Evolutionary conservation across 2,329 filamentous ascomycete species (phyloP).

Genomic region (Trichoderma sp.): DNA sequence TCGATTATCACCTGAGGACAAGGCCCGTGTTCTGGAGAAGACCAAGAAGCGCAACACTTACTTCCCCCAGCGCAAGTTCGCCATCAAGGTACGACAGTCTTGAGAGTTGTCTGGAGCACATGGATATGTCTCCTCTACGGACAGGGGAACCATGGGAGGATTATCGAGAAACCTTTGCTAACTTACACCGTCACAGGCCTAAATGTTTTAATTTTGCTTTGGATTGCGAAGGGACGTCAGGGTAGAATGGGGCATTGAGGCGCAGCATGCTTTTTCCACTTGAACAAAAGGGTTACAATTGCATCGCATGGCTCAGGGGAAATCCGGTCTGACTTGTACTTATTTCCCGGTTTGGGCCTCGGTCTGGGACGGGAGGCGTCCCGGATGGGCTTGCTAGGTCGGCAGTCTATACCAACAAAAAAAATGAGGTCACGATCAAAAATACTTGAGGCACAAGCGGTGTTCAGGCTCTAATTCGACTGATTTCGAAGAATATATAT

Average conservation of each 20-base stretch:
- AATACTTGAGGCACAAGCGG: conserved; percentile 16
- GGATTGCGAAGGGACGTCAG: conserved; percentile 32
- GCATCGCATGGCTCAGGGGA: conserved; percentile 41
- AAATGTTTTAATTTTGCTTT: conserved; percentile 29
- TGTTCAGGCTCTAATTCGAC: conserved; percentile 20
- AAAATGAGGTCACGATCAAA: conserved; percentile 41
- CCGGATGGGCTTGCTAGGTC: conserved; percentile 33
- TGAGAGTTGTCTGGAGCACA: neutral
- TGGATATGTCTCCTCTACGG: neutral
- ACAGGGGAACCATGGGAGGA: neutral
- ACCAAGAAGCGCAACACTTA: conserved; percentile 93
- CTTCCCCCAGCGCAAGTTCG: conserved; percentile 98
- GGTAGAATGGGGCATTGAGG: conserved; percentile 38
- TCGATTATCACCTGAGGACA: conserved; percentile 89
- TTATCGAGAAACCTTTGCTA: neutral
- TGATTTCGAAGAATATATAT: conserved; percentile 14
- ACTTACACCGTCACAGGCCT: conserved; percentile 27
- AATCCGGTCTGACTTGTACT: conserved; percentile 41
- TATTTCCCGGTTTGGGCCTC: conserved; percentile 38
- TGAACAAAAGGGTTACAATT: conserved; percentile 34
- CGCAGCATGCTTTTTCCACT: conserved; percentile 40
- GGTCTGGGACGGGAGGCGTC: conserved; percentile 37
- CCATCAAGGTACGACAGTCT: conserved; percentile 78
- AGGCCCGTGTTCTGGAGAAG: conserved; percentile 81
- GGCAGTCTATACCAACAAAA: conserved; percentile 32